phyloP scores from a whole-genome alignment of 768 basidiomycete genomes.

The Tulasnella sp. region DNA sequence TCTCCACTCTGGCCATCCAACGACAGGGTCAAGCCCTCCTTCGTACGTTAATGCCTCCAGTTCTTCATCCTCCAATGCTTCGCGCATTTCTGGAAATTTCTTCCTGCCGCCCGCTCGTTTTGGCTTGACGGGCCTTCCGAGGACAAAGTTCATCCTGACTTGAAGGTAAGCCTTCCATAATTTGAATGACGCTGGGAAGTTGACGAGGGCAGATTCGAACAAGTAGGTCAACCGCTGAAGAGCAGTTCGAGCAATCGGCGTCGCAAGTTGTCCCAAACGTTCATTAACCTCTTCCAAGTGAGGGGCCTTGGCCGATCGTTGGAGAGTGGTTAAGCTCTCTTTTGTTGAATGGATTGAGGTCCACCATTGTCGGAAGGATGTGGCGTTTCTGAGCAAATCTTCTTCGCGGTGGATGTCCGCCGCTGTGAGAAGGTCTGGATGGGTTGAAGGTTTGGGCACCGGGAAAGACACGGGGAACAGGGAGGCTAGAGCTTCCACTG shows the following conservation, averaged over 20 bases:
- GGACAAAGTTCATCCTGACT: conserved; percentile 77
- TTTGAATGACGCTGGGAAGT: conserved; percentile 90
- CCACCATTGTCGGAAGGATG: conserved; percentile 92
- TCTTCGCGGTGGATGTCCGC: conserved; percentile 86
- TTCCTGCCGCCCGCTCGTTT: conserved; percentile 83
- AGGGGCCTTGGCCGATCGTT: conserved; percentile 52
- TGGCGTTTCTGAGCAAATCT: conserved; percentile 85
- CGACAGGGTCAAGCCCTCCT: conserved; percentile 73
- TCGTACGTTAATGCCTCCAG: conserved; percentile 82
- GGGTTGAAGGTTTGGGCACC: conserved; percentile 71
- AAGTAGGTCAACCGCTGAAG: conserved; percentile 83
- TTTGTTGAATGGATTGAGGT: conserved; percentile 70
- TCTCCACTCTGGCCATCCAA: conserved; percentile 98
- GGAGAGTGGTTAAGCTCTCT: conserved; percentile 56
- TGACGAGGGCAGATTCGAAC: conserved; percentile 85
- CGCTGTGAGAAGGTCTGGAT: conserved; percentile 67
- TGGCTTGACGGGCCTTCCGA: conserved; percentile 67
- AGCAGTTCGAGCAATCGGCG: conserved; percentile 64
- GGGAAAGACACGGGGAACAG: conserved; percentile 84
- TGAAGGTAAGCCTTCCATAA: conserved; percentile 91
- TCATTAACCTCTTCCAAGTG: conserved; percentile 49
- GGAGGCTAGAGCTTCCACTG: conserved; percentile 50
- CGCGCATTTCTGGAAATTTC: conserved; percentile 87
- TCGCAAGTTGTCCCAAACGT: conserved; percentile 76
- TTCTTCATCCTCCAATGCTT: conserved; percentile 79